Percentiles rank a stretch among this genome's conserved stretches.
Conservation (phyloP, 2,329 filamentous ascomycete genomes). For the Dactylonectria macrodidyma region DNA sequence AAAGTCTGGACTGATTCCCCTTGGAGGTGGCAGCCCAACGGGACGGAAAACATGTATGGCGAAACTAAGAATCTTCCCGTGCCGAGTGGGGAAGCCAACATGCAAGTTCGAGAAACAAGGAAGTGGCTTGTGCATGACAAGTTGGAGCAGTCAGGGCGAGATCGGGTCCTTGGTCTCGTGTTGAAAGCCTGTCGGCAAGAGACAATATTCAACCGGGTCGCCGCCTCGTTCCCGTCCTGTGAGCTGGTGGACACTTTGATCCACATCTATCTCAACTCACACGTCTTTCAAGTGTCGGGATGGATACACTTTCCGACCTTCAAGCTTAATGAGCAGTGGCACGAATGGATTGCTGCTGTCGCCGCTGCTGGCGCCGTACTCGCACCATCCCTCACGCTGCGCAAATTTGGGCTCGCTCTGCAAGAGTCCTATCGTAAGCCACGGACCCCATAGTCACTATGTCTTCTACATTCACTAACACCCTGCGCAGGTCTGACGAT, state of each 20-base stretch:
- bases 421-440: slow-evolving; percentile 65
- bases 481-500: slow-evolving; percentile 47
- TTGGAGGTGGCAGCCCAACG: slow-evolving; percentile 65
- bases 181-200: slow-evolving; percentile 70
- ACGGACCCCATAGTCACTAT: not conserved
- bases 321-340: slow-evolving; percentile 66
- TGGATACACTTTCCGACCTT: slow-evolving; percentile 76
- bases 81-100: slow-evolving; percentile 55
- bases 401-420: slow-evolving; percentile 72
- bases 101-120: slow-evolving; percentile 57
- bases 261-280: slow-evolving; percentile 71
- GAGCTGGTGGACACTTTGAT: slow-evolving; percentile 73
- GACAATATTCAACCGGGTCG: slow-evolving; percentile 65
- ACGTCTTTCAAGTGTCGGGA: slow-evolving; percentile 69
- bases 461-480: slow-evolving; percentile 11
- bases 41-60: slow-evolving; percentile 59
- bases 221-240: slow-evolving; percentile 74
- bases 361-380: slow-evolving; percentile 73
- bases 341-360: slow-evolving; percentile 73
- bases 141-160: slow-evolving; percentile 65
- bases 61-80: slow-evolving; percentile 64
- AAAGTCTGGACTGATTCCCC: slow-evolving; percentile 66
- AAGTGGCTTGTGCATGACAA: slow-evolving; percentile 58
- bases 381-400: slow-evolving; percentile 70
- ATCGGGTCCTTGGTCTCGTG: slow-evolving; percentile 76